Conservation (phyloP, 306 rosid species). For the cucumber (Cucumis sativus) region Cucumber_9930_V3 NC_026660.2:30355001-30355500, state of each 20-base stretch:
- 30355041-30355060: conserved; percentile 23
- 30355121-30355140: conserved; percentile 55
- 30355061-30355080: no score
- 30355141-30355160: not conserved
- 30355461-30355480: conserved; percentile 8
- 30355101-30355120: conserved; percentile 19
- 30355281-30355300: conserved; percentile 34
- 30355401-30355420: conserved; percentile 30
- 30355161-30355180: not conserved
- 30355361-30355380: conserved; percentile 52
- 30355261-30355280: conserved; percentile 21
- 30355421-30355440: conserved; percentile 22
- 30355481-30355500: no score
- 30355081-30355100: no score
- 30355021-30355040: conserved; percentile 20
- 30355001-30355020: no score
- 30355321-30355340: conserved; percentile 38
- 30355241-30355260: no score
- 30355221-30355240: conserved; percentile 8
- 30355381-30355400: conserved; percentile 52
- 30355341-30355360: conserved; percentile 45
- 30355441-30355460: conserved; percentile 33
- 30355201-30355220: conserved; percentile 36
- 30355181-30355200: conserved; percentile 33
- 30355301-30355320: conserved; percentile 42